Conservation (phyloP, 495 filamentous ascomycete species). For the Trichocladium uniseriatum region DNA sequence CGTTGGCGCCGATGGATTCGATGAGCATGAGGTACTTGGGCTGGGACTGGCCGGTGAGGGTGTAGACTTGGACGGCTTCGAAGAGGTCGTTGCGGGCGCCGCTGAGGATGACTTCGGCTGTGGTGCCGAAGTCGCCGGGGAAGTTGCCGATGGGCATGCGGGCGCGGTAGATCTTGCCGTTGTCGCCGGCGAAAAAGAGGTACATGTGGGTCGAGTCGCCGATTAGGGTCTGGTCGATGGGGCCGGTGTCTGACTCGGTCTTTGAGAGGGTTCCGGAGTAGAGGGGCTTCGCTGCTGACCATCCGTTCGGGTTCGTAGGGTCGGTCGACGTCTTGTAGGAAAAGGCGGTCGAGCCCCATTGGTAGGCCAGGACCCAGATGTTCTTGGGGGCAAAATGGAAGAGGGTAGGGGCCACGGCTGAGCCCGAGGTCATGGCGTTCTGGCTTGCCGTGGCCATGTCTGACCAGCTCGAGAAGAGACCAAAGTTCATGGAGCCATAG, state of each 20-base stretch:
- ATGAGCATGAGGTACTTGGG: too few relatives aligned
- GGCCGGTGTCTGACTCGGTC: slow-evolving; percentile 38
- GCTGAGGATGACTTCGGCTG: slow-evolving; percentile 38
- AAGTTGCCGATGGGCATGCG: slow-evolving; percentile 51
- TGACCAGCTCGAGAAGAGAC: slow-evolving; percentile 44
- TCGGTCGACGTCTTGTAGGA: slow-evolving; percentile 49
- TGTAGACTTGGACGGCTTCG: slow-evolving; percentile 57
- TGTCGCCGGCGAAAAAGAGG: slow-evolving; percentile 57
- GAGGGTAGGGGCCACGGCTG: slow-evolving; percentile 50
- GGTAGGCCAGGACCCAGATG: slow-evolving; percentile 51
- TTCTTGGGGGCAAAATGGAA: slow-evolving; percentile 53
- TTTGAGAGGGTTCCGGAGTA: slow-evolving; percentile 46
- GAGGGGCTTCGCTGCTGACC: slow-evolving; percentile 43
- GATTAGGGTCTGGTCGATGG: slow-evolving; percentile 53
- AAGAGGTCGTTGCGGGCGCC: slow-evolving; percentile 49
- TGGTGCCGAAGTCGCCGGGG: slow-evolving; percentile 48
- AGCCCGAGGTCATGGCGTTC: slow-evolving; percentile 34
- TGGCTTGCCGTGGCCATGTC: slow-evolving; percentile 45
- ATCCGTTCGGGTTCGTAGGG: slow-evolving; percentile 46
- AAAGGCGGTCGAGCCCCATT: slow-evolving; percentile 49
- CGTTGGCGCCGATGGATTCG: too few relatives aligned
- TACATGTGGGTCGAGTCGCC: slow-evolving; percentile 50
- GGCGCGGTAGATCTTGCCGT: slow-evolving; percentile 54
- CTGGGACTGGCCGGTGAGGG: slow-evolving; percentile 40
- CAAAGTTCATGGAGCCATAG: slow-evolving; percentile 46